Evolutionary conservation across 768 basidiomycete genomes (phyloP), one percentile per base, ranked within the genome.

Genomic region (Auriscalpium orientale): DNA sequence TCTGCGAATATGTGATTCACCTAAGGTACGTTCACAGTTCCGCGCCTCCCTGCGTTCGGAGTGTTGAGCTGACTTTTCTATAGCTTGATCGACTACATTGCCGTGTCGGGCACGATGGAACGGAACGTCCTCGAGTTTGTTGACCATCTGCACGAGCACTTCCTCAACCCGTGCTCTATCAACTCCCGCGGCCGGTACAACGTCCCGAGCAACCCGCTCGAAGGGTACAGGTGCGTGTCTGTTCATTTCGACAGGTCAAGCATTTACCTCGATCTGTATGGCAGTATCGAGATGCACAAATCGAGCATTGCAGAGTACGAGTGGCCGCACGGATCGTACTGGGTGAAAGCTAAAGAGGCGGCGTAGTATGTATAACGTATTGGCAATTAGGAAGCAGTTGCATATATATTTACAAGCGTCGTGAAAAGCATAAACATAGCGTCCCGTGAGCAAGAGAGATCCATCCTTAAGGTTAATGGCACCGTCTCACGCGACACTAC

Each of bases 71-170:
- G 2, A 8, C 43, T 50, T 18, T 22, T 56, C 4, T 57, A 43
- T 65, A 87, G 87, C 55, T 71, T 97, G 64, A 97, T 98, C 67
- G 95, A 98, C 71, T 98, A 95, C 66, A 89, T 98, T 62, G 83
- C 81, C 58, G 76, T 98, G 54, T 95, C 93, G 1, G 95, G 93
- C 2, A 80, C 85, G 18, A 95, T 95, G 85, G 92, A 95, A 62
- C 82, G 89, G 50, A 97, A 98, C 67, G 95, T 97, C 4, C 83
- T 98, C 43, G 94, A 92, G 70, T 91, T 82, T 60, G 88, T 85
- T 35, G 87, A 92, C 67, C 95, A 97, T 69, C 76, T 98, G 40
- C 95, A 98, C 71, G 92, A 98, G 65, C 90, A 97, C 67, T 98
- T 97, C 72, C 73, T 86, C 45, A 84, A 84, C 58, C 93, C 92